Base-by-base conservation (phyloP, 805 yeast species). In the Ogataea haglerorum region DNA sequence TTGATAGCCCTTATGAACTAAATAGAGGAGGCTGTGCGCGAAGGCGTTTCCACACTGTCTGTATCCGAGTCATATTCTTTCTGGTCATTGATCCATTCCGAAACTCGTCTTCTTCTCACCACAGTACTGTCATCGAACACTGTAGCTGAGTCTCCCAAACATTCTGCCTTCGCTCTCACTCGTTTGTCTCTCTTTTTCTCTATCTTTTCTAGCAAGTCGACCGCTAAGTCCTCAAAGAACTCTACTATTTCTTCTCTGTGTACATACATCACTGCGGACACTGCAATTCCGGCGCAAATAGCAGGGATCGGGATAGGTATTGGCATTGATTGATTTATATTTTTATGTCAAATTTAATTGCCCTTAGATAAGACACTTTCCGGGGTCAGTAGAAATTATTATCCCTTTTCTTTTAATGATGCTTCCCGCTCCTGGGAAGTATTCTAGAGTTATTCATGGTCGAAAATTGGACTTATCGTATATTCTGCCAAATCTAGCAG, bases 401-500 rank as follows among this genome's bases (percentile, higher is more conserved):
- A 30, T 15, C 42, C 46, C 33, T 26, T 31, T 31, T 33, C 19
- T 28, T 14, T 29, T 14, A 18, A 14, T 19, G 14, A 38, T 38
- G 42, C 25, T 38, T 14, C 42, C 42, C 19, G 27, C 10, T 4
- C 19, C 32, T 3, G 36, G 36, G 22, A 26, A 12, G 13, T 30
- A n/a, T 17, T 18, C 38, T 2, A 30, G 33, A 3, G 18, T 22
- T 15, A 32, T 27, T 15, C 34, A 28, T 15, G 29, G 38, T 10
- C 21, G 30, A 22, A 41, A 42, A n/a, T 34, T 83, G 7, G 95
- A 89, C 55, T 61, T 88, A 27, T 73, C 89, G 0, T 82, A 83
- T 49, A 72, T 89, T 21, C 72, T 82, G 0, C 72, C 79, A 0
- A 72, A 75, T 43, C 42, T 90, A 12, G 73, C 86, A 15, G 95